A percentile compares a stretch with the other conserved stretches of the same genome.
Evolutionary conservation across 163 green algal genomes (phyloP).

Genomic region (Chlamydomonas reinhardtii): DNA sequence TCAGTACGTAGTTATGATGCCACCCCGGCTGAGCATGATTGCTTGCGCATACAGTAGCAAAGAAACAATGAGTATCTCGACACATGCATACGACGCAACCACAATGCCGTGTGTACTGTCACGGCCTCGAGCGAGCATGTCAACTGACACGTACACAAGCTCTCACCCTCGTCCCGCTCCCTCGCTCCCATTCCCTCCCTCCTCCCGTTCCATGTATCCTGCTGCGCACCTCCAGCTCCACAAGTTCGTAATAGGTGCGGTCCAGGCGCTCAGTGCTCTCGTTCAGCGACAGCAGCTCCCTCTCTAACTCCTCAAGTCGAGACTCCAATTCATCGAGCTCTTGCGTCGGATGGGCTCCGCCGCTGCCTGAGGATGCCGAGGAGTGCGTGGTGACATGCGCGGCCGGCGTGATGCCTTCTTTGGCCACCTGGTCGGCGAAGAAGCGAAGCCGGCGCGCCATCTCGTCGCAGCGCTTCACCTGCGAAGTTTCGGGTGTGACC

Average conservation of each 20-base stretch:
- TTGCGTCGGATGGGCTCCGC: constrained; percentile 1
- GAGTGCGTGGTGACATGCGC: background rate
- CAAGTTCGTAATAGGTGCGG: constrained; percentile 83
- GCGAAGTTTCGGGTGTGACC: constrained; percentile 9
- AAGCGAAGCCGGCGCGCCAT: constrained; percentile 95
- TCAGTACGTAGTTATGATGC: too few species aligned
- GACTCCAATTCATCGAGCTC: constrained; percentile 91
- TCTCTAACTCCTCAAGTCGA: constrained; percentile 91
- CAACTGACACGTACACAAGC: too few species aligned
- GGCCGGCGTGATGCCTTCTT: constrained; percentile 66
- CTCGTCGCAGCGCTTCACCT: constrained; percentile 98
- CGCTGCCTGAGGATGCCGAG: background rate
- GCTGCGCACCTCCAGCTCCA: constrained; percentile 87
- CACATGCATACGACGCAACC: too few species aligned
- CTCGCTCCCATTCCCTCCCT: too few species aligned
- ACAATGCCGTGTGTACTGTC: too few species aligned
- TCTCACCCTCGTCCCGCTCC: too few species aligned
- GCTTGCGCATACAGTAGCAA: too few species aligned
- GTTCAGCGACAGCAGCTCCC: constrained; percentile 92
- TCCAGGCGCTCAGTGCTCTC: constrained; percentile 91
- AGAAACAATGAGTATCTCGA: too few species aligned
- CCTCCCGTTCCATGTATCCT: too few species aligned
- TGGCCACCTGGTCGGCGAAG: constrained; percentile 90
- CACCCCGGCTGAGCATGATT: too few species aligned
- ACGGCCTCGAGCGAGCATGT: too few species aligned